Percentiles rank a stretch among this genome's conserved stretches.
Evolutionary conservation across 2,329 filamentous ascomycete genomes (phyloP).

Genomic region (Coniella lustricola): DNA sequence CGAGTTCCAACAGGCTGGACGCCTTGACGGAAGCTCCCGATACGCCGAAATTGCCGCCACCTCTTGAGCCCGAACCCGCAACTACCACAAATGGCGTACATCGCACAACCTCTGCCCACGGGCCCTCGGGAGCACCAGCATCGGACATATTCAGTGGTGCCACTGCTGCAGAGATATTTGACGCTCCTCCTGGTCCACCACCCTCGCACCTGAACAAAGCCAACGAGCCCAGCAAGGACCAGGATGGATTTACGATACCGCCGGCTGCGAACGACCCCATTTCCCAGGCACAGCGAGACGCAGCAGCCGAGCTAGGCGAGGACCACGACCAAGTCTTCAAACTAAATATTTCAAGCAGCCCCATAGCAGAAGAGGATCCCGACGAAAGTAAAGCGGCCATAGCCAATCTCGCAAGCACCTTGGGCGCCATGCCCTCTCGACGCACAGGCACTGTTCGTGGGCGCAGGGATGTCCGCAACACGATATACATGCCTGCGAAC

Average conservation of each 20-base stretch:
- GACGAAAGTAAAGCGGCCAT: constrained; percentile 67
- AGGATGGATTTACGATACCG: constrained; percentile 72
- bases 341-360: constrained; percentile 71
- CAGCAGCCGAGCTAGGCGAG: constrained; percentile 41
- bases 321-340: constrained; percentile 65
- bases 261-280: constrained; percentile 57
- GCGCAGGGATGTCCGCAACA: constrained; percentile 85
- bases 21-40: constrained; percentile 52
- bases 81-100: constrained; percentile 12
- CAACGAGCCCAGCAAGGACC: constrained; percentile 49
- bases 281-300: constrained; percentile 65
- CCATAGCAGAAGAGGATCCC: constrained; percentile 70
- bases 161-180: constrained; percentile 38
- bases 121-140: constrained; percentile 15
- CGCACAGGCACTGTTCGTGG: constrained; percentile 75
- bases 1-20: constrained; percentile 41
- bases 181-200: constrained; percentile 46
- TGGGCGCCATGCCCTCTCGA: constrained; percentile 60
- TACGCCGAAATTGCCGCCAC: constrained; percentile 24
- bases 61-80: constrained; percentile 3
- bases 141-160: constrained; percentile 41
- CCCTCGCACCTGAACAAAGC: constrained; percentile 35
- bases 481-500: constrained; percentile 63
- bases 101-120: constrained; percentile 20
- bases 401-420: constrained; percentile 66